Base-by-base conservation (phyloP, 1,139 yeast genomes). In the Kazachstania sp. region DNA sequence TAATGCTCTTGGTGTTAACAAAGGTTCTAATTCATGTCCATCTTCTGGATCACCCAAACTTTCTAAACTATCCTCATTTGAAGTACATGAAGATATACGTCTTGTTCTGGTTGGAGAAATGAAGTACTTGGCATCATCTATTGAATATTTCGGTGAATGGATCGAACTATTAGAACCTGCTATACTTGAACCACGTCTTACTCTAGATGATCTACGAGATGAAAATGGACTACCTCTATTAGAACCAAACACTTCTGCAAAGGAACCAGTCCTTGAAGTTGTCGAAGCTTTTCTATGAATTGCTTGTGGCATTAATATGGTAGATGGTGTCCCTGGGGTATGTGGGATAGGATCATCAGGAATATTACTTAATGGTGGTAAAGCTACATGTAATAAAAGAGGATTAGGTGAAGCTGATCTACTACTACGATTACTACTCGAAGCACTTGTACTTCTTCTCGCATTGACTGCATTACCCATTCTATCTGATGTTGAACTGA, bases 1-100 rank as follows among this genome's bases (percentile, higher is more conserved):
- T 31, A 84, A 62, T 19, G 79, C 73, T 50, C 94, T 71, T 15
- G 94, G 92, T 36, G 81, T 72, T 47, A 78, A 68, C 34, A 81
- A 66, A 1, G 86, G 82, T 52, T 81, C 86, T 41, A 72, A 50
- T 29, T 68, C 61, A 15, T 55, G 43, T 26, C 54, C 47, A 30
- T 8, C 45, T 18, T 36, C 31, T 11, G 39, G 19, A 7, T 26
- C 12, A 9, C 44, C 44, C 11, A 38, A 43, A 46, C 56, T 55
- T 6, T 49, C 52, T 4, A 46, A 37, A 42, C 64, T 60, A 3
- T 61, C 66, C 1, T 54, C 48, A 39, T 52, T 52, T 1, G 61
- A 58, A 3, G 54, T 47, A 20, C 54, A 46, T 4, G 65, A 60
- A 11, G 51, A 51, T 20, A 60, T 51, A 18, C 55, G 51, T 23